These are phyloP conservation scores for Apiotrichum mycotoxinovorans DNA, from an alignment of 1,284 basidiomycete genomes.

Conservation along the genomic window DNA sequence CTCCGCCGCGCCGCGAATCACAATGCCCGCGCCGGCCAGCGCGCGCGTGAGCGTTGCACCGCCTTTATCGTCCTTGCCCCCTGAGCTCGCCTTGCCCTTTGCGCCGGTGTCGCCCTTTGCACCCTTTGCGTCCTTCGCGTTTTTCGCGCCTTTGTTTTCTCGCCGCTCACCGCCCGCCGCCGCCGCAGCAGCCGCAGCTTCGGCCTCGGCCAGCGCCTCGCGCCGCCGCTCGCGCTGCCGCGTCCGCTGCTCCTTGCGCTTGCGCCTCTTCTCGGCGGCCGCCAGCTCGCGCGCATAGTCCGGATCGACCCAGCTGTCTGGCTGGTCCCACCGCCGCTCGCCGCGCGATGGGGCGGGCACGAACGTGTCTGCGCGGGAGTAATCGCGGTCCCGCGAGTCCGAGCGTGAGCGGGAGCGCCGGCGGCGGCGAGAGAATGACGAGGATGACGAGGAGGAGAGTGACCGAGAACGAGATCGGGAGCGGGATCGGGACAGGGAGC, in stretches of 20 bases:
- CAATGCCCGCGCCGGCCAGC: conserved; percentile 9
- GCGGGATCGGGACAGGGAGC: conserved; percentile 6
- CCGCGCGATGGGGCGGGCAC: conserved; percentile 23
- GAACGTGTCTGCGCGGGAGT: conserved; percentile 27
- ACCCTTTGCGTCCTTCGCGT: not conserved
- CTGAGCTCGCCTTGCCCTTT: no score
- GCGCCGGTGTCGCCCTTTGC: not conserved
- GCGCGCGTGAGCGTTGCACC: conserved; percentile 6
- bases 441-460: conserved; percentile 6
- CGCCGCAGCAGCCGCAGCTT: not conserved
- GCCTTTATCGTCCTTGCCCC: no score
- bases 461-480: conserved; percentile 12
- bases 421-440: not conserved
- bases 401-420: conserved; percentile 18
- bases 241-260: conserved; percentile 4
- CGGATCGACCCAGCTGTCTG: conserved; percentile 45
- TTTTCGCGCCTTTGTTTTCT: no score
- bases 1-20: conserved; percentile 16
- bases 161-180: no score
- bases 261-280: not conserved
- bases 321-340: conserved; percentile 37
- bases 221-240: not conserved
- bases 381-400: conserved; percentile 11
- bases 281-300: conserved; percentile 20
- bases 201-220: not conserved